phyloP scores from a whole-genome alignment of 2,329 filamentous ascomycete species.

The Aspergillus alliaceus region DNA sequence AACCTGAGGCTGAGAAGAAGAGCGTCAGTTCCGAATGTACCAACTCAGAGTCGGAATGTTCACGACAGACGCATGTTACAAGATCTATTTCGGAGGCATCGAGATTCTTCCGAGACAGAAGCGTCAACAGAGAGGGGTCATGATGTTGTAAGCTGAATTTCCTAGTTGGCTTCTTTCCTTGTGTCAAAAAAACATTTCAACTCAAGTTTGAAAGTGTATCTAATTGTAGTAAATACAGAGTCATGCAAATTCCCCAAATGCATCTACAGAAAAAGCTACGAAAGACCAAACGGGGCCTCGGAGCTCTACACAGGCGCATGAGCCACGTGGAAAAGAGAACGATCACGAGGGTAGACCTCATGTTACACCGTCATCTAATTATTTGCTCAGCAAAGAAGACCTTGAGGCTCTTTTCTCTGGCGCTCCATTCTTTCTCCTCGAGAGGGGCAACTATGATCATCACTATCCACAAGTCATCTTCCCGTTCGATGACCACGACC shows the following conservation, averaged over 20 bases:
- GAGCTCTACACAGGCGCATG: not conserved
- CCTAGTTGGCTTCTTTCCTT: too few species aligned
- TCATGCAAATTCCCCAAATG: not conserved
- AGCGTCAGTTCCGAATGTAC: slow-evolving; percentile 11
- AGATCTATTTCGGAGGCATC: slow-evolving; percentile 24
- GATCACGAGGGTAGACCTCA: not conserved
- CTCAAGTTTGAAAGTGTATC: not conserved
- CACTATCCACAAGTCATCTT: slow-evolving; percentile 47
- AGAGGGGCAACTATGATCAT: slow-evolving; percentile 39
- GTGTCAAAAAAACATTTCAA: too few species aligned
- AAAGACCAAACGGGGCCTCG: not conserved
- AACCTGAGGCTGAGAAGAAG: slow-evolving; percentile 5
- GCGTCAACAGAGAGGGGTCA: not conserved
- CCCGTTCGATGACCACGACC: slow-evolving; percentile 43
- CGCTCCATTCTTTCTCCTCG: slow-evolving; percentile 46
- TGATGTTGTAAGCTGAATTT: not conserved
- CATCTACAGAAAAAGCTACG: not conserved
- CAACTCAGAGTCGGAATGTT: not conserved
- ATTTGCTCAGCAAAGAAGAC: slow-evolving; percentile 35
- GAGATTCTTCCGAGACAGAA: slow-evolving; percentile 6
- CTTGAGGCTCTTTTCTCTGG: slow-evolving; percentile 43
- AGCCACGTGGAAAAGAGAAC: not conserved
- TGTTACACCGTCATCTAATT: not conserved
- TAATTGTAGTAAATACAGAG: not conserved
- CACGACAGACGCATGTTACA: slow-evolving; percentile 17